These are phyloP conservation scores for Pulveroboletus sp. DNA, from an alignment of 768 basidiomycete genomes.

Conservation along the genomic window DNA sequence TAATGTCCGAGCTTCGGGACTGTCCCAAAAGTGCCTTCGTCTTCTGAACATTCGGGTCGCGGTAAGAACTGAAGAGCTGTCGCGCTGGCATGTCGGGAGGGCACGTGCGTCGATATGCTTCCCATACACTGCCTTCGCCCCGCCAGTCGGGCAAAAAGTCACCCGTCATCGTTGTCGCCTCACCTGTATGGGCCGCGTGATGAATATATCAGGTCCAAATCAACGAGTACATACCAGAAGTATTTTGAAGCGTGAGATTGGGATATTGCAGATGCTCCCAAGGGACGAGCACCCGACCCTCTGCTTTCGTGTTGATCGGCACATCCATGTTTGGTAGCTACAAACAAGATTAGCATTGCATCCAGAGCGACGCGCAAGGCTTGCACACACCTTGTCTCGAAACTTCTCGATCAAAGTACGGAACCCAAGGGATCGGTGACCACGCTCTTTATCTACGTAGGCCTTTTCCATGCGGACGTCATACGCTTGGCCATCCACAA, in stretches of 20 bases:
- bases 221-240: conserved; percentile 24
- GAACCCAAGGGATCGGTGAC: conserved; percentile 76
- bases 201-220: neutral
- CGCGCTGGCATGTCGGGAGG: conserved; percentile 73
- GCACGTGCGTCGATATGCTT: conserved; percentile 91
- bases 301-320: conserved; percentile 88
- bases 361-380: neutral
- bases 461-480: conserved; percentile 53
- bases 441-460: conserved; percentile 62
- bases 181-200: conserved; percentile 31
- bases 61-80: conserved; percentile 74
- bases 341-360: neutral
- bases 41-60: conserved; percentile 38
- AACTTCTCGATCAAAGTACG: conserved; percentile 70
- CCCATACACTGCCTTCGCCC: conserved; percentile 84
- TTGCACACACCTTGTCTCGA: conserved; percentile 47
- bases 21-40: conserved; percentile 26
- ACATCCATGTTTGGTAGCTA: conserved; percentile 94
- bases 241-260: conserved; percentile 53
- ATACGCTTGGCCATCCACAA: conserved; percentile 56
- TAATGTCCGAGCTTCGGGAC: conserved; percentile 35
- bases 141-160: conserved; percentile 81
- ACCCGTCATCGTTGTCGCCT: conserved; percentile 53
- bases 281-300: conserved; percentile 88
- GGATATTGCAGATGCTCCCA: conserved; percentile 81